phyloP scores from a whole-genome alignment of 768 basidiomycete species.

The Leccinum incarnatum region DNA sequence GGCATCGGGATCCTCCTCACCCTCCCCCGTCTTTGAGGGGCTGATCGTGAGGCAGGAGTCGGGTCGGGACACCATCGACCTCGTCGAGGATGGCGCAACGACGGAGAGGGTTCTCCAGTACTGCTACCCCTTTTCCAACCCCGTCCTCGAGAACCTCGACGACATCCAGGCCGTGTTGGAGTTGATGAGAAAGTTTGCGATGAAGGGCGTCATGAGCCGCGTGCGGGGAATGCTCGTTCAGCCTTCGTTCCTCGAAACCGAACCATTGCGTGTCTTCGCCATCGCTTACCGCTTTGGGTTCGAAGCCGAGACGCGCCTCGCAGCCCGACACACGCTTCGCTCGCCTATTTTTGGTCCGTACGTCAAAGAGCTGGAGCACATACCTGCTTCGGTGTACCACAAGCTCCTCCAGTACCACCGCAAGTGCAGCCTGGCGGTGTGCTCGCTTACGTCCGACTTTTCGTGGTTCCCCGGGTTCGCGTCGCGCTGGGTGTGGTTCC shows the following conservation, averaged over 20 bases:
- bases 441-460: constrained; percentile 34
- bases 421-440: constrained; percentile 30
- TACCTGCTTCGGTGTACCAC: constrained; percentile 37
- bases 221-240: constrained; percentile 29
- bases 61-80: constrained; percentile 26
- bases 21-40: constrained; percentile 28
- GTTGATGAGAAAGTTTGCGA: constrained; percentile 40
- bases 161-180: constrained; percentile 35
- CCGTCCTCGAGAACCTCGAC: constrained; percentile 32
- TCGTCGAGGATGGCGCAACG: constrained; percentile 32
- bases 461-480: constrained; percentile 37
- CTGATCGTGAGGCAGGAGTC: constrained; percentile 22
- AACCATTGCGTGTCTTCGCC: constrained; percentile 39
- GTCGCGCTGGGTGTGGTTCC: constrained; percentile 39
- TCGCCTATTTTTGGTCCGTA: constrained; percentile 35
- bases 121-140: constrained; percentile 37
- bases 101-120: constrained; percentile 34
- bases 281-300: constrained; percentile 38
- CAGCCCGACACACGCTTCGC: constrained; percentile 35
- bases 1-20: constrained; percentile 26
- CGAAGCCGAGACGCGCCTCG: constrained; percentile 32
- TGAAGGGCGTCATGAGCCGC: constrained; percentile 31
- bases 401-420: constrained; percentile 37
- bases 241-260: constrained; percentile 26
- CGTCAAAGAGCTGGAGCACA: constrained; percentile 36